phyloP scores from a whole-genome alignment of 2,329 filamentous ascomycete species.

The Venturiaceae sp. region DNA sequence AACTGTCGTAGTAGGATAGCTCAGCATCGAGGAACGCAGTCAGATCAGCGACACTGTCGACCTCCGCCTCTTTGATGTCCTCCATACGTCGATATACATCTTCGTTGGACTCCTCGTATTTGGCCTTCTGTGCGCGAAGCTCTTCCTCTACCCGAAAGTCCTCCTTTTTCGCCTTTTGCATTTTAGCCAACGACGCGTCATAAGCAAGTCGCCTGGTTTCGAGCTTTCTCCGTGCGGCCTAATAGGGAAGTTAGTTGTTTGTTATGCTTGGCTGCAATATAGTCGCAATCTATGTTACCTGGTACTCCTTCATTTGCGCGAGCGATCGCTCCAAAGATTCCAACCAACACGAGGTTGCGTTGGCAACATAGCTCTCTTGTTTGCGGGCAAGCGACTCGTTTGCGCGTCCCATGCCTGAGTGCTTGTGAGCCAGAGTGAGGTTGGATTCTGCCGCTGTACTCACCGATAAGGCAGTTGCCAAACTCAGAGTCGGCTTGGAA shows the following conservation, averaged over 20 bases:
- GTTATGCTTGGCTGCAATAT: neutral
- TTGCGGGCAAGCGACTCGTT: conserved; percentile 80
- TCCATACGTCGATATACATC: conserved; percentile 89
- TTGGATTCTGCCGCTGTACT: neutral
- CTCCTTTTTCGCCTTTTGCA: conserved; percentile 89
- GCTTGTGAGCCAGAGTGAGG: conserved; percentile 6
- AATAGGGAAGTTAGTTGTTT: conserved; percentile 12
- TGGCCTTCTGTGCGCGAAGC: conserved; percentile 79
- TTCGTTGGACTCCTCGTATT: conserved; percentile 92
- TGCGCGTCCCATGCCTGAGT: conserved; percentile 63
- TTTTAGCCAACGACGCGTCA: conserved; percentile 78
- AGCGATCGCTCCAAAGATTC: conserved; percentile 85
- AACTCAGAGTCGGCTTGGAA: conserved; percentile 88
- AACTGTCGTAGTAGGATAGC: conserved; percentile 84
- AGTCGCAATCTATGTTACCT: conserved; percentile 44
- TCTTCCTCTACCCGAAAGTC: conserved; percentile 92
- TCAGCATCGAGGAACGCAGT: conserved; percentile 78
- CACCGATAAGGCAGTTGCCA: conserved; percentile 59
- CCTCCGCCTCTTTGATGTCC: conserved; percentile 88
- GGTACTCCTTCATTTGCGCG: conserved; percentile 95
- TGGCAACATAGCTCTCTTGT: conserved; percentile 72
- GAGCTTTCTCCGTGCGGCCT: conserved; percentile 85
- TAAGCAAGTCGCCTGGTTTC: conserved; percentile 83
- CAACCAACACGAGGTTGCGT: conserved; percentile 75
- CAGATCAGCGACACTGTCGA: conserved; percentile 71